These are phyloP conservation scores for Apiotrichum montevideense DNA, from an alignment of 1,284 basidiomycete genomes.

Conservation along the genomic window DNA sequence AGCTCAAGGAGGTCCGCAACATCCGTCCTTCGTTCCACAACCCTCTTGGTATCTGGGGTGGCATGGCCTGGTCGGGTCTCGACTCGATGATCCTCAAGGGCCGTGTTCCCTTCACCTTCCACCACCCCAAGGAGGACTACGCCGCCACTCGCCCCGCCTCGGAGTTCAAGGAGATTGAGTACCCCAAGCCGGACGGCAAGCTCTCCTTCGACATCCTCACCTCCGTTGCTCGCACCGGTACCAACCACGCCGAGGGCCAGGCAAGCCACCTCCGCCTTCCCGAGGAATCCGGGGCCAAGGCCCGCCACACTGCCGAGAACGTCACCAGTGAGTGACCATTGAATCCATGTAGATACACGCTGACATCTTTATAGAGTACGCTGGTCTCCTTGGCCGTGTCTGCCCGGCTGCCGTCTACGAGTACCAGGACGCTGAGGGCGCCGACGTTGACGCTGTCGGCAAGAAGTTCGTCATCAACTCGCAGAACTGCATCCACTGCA, in stretches of 20 bases:
- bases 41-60: constrained; percentile 76
- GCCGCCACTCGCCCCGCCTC: constrained; percentile 64
- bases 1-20: constrained; percentile 89
- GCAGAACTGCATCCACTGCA: constrained; percentile 65
- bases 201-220: constrained; percentile 93
- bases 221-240: constrained; percentile 82
- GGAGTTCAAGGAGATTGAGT: constrained; percentile 73
- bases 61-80: constrained; percentile 81
- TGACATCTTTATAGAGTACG: constrained; percentile 56
- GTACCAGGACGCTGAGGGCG: constrained; percentile 66
- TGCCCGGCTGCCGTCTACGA: constrained; percentile 98
- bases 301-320: constrained; percentile 70
- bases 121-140: constrained; percentile 64
- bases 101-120: constrained; percentile 86
- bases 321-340: constrained; percentile 45
- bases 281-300: constrained; percentile 50
- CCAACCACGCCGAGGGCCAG: constrained; percentile 95
- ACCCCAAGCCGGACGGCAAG: constrained; percentile 83
- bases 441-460: constrained; percentile 56
- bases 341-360: not conserved
- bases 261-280: constrained; percentile 77
- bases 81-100: constrained; percentile 84
- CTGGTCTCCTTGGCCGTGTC: constrained; percentile 75
- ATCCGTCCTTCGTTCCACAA: constrained; percentile 87
- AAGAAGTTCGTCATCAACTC: constrained; percentile 95